Conservation (phyloP, 331 rosid genomes). For the Phaseolus coccineus region DNA sequence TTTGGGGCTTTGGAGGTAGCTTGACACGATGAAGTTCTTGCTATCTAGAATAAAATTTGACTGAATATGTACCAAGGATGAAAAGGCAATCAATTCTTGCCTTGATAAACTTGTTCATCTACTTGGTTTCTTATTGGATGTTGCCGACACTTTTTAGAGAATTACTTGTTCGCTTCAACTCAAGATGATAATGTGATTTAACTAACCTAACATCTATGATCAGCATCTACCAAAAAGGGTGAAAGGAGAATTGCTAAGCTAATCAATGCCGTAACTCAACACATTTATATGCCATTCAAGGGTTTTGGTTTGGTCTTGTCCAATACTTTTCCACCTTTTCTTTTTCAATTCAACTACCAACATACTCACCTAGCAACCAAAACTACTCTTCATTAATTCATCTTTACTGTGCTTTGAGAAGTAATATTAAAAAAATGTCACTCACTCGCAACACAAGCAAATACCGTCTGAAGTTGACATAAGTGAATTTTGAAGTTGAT, state of each 20-base stretch:
- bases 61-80: constrained; percentile 38
- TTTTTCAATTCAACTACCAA: not conserved
- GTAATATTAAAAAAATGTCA: too few species aligned
- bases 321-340: not conserved
- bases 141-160: not conserved
- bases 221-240: not conserved
- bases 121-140: constrained; percentile 17
- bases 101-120: constrained; percentile 38
- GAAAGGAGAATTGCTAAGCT: not conserved
- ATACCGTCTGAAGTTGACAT: too few species aligned
- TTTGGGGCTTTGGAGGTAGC: constrained; percentile 16
- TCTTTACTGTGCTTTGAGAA: not conserved
- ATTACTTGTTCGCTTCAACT: constrained; percentile 4
- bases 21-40: not conserved
- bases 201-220: not conserved
- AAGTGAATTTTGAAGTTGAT: too few species aligned
- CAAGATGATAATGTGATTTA: not conserved
- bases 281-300: constrained; percentile 1
- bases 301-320: not conserved
- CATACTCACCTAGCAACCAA: not conserved
- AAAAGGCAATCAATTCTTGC: constrained; percentile 34
- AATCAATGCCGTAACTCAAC: not conserved
- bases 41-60: not conserved
- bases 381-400: not conserved
- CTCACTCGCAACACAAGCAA: too few species aligned